These are phyloP conservation scores for Stephania cephalantha DNA, from an alignment of 164 flowering plant genomes.

Conservation along the genomic window DNA sequence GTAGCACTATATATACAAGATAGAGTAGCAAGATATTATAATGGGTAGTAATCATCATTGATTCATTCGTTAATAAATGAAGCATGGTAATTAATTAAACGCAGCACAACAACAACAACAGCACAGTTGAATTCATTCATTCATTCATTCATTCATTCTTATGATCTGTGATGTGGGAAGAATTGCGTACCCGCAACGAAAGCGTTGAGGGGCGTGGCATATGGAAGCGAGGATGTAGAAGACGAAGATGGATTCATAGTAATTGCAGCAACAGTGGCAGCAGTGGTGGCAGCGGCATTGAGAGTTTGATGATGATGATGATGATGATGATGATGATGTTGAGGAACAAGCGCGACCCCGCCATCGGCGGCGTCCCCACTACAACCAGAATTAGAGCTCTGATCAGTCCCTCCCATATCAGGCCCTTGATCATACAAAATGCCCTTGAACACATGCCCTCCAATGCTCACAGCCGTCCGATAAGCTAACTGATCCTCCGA, in stretches of 20 bases:
- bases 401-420: conserved; percentile 22
- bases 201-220: conserved; percentile 58
- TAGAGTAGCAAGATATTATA: too few relatives aligned
- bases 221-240: conserved; percentile 55
- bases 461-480: conserved; percentile 83
- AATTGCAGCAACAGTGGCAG: conserved; percentile 6
- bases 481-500: conserved; percentile 53
- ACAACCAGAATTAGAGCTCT: conserved; percentile 27
- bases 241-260: conserved; percentile 17
- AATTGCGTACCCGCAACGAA: conserved; percentile 86
- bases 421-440: conserved; percentile 85
- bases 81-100: conserved; percentile 16
- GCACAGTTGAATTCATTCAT: too few relatives aligned
- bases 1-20: too few relatives aligned
- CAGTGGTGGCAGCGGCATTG: conserved; percentile 11
- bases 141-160: too few relatives aligned
- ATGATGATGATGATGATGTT: too few relatives aligned
- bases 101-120: too few relatives aligned
- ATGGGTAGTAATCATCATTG: too few relatives aligned
- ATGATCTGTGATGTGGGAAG: conserved; percentile 64
- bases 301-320: conserved; percentile 14
- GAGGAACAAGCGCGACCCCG: too few relatives aligned
- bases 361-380: conserved; percentile 21
- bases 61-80: too few relatives aligned
- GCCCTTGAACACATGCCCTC: conserved; percentile 88